phyloP scores from a whole-genome alignment of 306 rosid genomes.

The Cicer cuneatum region DNA sequence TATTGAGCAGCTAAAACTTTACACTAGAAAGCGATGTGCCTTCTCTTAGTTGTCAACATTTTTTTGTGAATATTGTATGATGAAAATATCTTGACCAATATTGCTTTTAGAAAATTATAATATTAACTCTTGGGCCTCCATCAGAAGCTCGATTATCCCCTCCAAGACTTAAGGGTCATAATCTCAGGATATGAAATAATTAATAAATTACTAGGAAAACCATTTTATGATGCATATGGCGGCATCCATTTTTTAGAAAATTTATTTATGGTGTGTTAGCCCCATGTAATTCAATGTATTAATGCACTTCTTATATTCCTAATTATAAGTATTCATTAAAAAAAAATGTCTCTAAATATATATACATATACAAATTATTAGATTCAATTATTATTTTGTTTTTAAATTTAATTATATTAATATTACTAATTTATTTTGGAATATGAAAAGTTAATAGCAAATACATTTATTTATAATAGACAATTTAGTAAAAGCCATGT shows the following conservation, averaged over 20 bases:
- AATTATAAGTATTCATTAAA: too few relatives aligned
- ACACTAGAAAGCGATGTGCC: constrained; percentile 47
- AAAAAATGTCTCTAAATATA: too few relatives aligned
- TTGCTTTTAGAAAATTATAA: constrained; percentile 16
- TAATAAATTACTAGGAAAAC: neutral
- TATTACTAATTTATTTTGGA: too few relatives aligned
- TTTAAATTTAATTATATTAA: too few relatives aligned
- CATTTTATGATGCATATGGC: constrained; percentile 40
- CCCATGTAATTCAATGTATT: too few relatives aligned
- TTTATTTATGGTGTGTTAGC: too few relatives aligned
- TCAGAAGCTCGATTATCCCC: constrained; percentile 50
- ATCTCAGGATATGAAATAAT: constrained; percentile 27
- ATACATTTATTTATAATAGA: too few relatives aligned
- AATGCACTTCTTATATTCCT: too few relatives aligned
- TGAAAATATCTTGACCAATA: constrained; percentile 34
- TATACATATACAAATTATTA: too few relatives aligned
- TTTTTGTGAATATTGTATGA: constrained; percentile 33
- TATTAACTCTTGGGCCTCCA: constrained; percentile 34
- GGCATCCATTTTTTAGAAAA: constrained; percentile 28
- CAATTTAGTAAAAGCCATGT: too few relatives aligned
- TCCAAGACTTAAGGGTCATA: constrained; percentile 53
- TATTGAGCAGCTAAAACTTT: constrained; percentile 46
- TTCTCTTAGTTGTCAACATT: constrained; percentile 40
- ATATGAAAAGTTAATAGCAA: too few relatives aligned
- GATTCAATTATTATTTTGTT: too few relatives aligned